Evolutionary conservation across 345 rosid genomes (phyloP).

Genomic region (Citrus cavaleriei): DNA sequence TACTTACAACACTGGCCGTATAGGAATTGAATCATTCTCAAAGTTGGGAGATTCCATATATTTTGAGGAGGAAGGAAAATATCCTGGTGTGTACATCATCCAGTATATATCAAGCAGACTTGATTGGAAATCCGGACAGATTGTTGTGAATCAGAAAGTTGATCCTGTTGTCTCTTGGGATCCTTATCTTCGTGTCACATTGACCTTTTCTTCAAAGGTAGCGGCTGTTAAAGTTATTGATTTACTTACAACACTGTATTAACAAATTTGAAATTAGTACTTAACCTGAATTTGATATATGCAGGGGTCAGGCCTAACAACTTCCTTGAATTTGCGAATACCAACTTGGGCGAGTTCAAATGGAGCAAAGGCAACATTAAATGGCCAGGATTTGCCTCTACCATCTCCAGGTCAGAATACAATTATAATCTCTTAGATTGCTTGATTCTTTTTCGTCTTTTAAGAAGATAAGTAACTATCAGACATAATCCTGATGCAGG

Average conservation of each 20-base stretch:
- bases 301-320: conserved; percentile 41
- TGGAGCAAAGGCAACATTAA: conserved; percentile 59
- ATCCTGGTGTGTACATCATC: conserved; percentile 65
- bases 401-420: conserved; percentile 60
- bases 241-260: neutral
- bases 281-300: neutral
- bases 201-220: conserved; percentile 49
- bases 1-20: neutral
- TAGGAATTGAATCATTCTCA: conserved; percentile 85
- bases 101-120: conserved; percentile 80
- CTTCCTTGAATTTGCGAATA: conserved; percentile 69
- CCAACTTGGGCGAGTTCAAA: conserved; percentile 61
- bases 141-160: conserved; percentile 55
- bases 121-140: conserved; percentile 67
- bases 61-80: conserved; percentile 65
- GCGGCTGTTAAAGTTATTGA: neutral
- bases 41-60: conserved; percentile 96
- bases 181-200: conserved; percentile 54
- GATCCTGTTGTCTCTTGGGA: conserved; percentile 66
- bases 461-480: neutral
- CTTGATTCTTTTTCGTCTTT: neutral
- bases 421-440: neutral
- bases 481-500: conserved; percentile 41
- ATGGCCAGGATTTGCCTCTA: conserved; percentile 38
- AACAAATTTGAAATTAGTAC: too few species aligned